Percentiles rank a stretch among this genome's conserved stretches.
phyloP scores from a whole-genome alignment of 768 basidiomycete genomes.

The Lepiota venenata region DNA sequence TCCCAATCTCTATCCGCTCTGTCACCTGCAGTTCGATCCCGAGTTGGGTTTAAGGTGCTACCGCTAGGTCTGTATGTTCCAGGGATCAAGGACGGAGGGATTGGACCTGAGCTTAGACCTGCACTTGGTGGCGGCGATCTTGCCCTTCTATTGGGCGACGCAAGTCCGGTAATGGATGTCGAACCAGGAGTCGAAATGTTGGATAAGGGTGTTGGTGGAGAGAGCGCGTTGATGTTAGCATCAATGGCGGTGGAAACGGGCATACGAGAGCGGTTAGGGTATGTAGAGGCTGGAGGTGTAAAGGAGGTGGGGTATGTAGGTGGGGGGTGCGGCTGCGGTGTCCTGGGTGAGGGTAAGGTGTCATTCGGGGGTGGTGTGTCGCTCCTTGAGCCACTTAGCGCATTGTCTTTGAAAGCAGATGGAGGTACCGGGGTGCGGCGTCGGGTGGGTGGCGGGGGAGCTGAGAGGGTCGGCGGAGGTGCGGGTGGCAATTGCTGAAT shows the following conservation, averaged over 20 bases:
- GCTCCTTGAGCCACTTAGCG: background rate
- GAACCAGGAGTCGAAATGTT: slow-evolving; percentile 23
- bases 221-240: slow-evolving; percentile 16
- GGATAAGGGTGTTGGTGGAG: slow-evolving; percentile 23
- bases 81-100: background rate
- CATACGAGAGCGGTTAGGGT: slow-evolving; percentile 22
- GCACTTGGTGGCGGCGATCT: slow-evolving; percentile 8
- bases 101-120: background rate
- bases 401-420: slow-evolving; percentile 9
- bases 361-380: slow-evolving; percentile 10
- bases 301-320: slow-evolving; percentile 13
- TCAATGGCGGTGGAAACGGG: slow-evolving; percentile 21
- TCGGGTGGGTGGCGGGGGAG: slow-evolving; percentile 26
- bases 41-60: slow-evolving; percentile 4
- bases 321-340: slow-evolving; percentile 9
- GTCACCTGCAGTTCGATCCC: slow-evolving; percentile 15
- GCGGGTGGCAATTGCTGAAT: slow-evolving; percentile 17
- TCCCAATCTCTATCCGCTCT: slow-evolving; percentile 19
- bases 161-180: background rate
- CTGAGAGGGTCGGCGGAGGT: slow-evolving; percentile 25
- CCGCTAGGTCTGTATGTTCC: background rate
- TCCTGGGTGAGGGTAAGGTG: slow-evolving; percentile 11
- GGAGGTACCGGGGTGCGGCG: slow-evolving; percentile 24
- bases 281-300: slow-evolving; percentile 11
- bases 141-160: slow-evolving; percentile 24